A percentile compares a stretch with the other conserved stretches of the same genome.
phyloP scores from a whole-genome alignment of 148 eudicot genomes.

The Chenopodium berlandieri region DNA sequence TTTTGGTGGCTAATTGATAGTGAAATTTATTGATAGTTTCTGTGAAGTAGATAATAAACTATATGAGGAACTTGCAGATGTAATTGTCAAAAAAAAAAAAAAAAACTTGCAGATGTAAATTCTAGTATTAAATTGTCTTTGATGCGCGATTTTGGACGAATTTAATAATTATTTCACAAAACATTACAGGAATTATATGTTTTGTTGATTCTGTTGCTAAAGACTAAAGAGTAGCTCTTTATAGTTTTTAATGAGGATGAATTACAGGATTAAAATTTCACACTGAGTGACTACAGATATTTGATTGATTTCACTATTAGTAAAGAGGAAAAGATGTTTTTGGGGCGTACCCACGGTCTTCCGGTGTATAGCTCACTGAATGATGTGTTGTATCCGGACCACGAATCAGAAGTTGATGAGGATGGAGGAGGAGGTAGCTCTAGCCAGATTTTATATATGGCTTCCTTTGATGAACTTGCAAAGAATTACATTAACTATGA shows the following conservation, averaged over 20 bases:
- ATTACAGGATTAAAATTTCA: not conserved
- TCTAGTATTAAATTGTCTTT: no score
- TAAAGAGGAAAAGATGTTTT: conserved; percentile 47
- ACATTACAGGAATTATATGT: no score
- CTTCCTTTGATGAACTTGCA: conserved; percentile 83
- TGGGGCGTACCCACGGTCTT: conserved; percentile 53
- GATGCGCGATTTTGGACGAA: no score
- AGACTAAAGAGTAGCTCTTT: not conserved
- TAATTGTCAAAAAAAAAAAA: no score
- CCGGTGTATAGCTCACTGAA: conserved; percentile 44
- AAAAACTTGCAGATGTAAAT: no score
- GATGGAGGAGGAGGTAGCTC: conserved; percentile 51
- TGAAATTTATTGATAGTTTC: no score
- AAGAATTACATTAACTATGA: conserved; percentile 55
- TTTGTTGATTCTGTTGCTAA: no score
- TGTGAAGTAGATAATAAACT: no score
- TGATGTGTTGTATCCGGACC: conserved; percentile 53
- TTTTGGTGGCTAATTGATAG: not conserved
- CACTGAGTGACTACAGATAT: not conserved
- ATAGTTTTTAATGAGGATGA: not conserved
- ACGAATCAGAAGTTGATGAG: conserved; percentile 40
- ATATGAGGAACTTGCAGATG: no score
- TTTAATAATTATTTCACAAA: no score
- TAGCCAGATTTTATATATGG: conserved; percentile 54
- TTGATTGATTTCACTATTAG: not conserved